Base-by-base conservation (phyloP, 768 basidiomycete species). In the Tylopilus sp. region DNA sequence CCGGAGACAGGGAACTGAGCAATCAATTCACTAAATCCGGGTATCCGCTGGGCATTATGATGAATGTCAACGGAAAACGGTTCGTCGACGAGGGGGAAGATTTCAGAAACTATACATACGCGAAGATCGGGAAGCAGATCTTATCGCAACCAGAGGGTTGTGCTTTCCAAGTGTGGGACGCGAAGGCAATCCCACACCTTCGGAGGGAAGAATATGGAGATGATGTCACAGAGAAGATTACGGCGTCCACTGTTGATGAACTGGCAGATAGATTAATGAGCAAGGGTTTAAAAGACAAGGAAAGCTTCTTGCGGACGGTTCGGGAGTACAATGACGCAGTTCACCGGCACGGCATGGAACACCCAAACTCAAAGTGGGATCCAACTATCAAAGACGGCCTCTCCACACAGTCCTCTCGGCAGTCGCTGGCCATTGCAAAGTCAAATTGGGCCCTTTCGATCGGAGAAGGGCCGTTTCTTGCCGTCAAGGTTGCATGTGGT, bases 21-120 rank as follows among this genome's bases (percentile, higher is more conserved):
- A 87, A 89, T 63, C 84, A 85, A 56, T 85, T 76, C 66, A 87
- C 86, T 8, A 87, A 87, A 66, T 86, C 85, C 11, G 84, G 86
- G 2, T 87, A 87, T 61, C 85, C 86, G 3, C 71, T 86, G 11
- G 85, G 86, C 2, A 74, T 88, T 54, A 87, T 86, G 85, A 67
- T 86, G 24, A 88, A 86, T 60, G 61, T 73, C 0, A 55, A 66
- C 2, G 86, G 86, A 5, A 57, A 66, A 47, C 75, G 86, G 16
- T 88, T 87, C 57, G 85, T 86, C 33, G 84, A 88, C 55, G 86
- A 87, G 66, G 86, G 85, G 33, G 79, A 78, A 44, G 85, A 88
- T 68, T 86, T 81, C 63, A 76, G 86, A 42, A 87, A 85, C 64
- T 87, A 82, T 59, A 87, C 85, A 2, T 87, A 88, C 59, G 85